Evolutionary conservation across 2,329 filamentous ascomycete genomes (phyloP).

Genomic region (Venturia asperata): DNA sequence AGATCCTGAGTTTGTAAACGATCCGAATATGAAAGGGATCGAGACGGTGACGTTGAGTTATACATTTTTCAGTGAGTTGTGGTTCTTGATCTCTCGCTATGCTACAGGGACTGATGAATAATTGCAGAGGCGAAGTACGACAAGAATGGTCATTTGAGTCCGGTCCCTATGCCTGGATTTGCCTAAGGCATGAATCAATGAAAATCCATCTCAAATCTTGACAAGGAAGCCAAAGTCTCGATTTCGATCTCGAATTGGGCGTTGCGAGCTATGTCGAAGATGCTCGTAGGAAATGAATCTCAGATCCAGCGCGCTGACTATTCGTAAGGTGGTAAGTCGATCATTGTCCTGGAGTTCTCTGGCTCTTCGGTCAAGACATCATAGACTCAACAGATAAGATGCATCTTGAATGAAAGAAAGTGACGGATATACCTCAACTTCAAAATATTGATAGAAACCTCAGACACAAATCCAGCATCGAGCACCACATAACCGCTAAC

Average conservation of each 20-base stretch:
- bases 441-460: not conserved
- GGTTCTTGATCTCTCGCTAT: not conserved
- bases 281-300: too few species aligned
- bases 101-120: slow-evolving; percentile 25
- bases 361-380: not conserved
- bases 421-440: not conserved
- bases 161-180: slow-evolving; percentile 38
- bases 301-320: too few species aligned
- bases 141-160: slow-evolving; percentile 64
- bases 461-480: not conserved
- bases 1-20: slow-evolving; percentile 87
- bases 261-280: too few species aligned
- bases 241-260: too few species aligned
- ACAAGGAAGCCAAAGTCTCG: not conserved
- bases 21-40: slow-evolving; percentile 86
- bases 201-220: not conserved
- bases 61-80: slow-evolving; percentile 87
- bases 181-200: not conserved
- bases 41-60: slow-evolving; percentile 95
- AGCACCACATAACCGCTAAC: not conserved
- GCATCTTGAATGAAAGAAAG: not conserved
- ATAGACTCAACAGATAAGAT: not conserved
- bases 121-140: slow-evolving; percentile 71
- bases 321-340: too few species aligned
- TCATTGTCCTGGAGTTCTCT: not conserved